Conservation (phyloP, 768 basidiomycete genomes). For the Macrolepiota fuliginosa region DNA sequence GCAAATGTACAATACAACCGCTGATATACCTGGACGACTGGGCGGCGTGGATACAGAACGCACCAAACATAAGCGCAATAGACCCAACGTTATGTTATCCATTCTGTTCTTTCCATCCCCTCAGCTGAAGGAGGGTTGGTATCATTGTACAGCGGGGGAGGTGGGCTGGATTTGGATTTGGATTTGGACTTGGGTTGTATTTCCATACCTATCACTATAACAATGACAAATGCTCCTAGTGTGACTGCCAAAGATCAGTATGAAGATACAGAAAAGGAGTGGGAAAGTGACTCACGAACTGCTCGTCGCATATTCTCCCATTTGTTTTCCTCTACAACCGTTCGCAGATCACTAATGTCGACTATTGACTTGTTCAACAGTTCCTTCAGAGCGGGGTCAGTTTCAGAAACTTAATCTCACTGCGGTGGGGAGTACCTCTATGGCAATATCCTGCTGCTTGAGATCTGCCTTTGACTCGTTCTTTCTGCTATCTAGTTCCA, state of each 20-base stretch:
- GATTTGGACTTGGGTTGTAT: slow-evolving; percentile 44
- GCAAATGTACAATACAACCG: slow-evolving; percentile 9
- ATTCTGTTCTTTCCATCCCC: slow-evolving; percentile 30
- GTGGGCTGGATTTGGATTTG: slow-evolving; percentile 24
- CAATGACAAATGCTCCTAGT: slow-evolving; percentile 61
- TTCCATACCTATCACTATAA: slow-evolving; percentile 72
- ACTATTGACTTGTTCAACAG: slow-evolving; percentile 74
- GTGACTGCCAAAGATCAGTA: slow-evolving; percentile 40
- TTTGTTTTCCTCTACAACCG: slow-evolving; percentile 79
- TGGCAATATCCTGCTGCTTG: slow-evolving; percentile 79
- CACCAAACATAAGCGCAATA: not conserved
- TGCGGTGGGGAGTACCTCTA: slow-evolving; percentile 53
- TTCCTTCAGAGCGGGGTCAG: slow-evolving; percentile 42
- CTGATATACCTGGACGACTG: slow-evolving; percentile 1
- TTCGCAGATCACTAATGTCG: slow-evolving; percentile 72
- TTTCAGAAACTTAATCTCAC: not conserved
- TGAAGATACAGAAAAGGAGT: not conserved
- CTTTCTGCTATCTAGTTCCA: slow-evolving; percentile 94
- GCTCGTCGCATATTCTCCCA: slow-evolving; percentile 89
- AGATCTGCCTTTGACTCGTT: slow-evolving; percentile 84
- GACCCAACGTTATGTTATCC: slow-evolving; percentile 24
- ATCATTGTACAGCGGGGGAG: slow-evolving; percentile 20
- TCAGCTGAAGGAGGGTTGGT: slow-evolving; percentile 29
- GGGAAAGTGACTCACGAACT: slow-evolving; percentile 51
- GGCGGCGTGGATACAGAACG: not conserved